Conservation (phyloP, 805 yeast genomes). For the Candida schatavii region DNA sequence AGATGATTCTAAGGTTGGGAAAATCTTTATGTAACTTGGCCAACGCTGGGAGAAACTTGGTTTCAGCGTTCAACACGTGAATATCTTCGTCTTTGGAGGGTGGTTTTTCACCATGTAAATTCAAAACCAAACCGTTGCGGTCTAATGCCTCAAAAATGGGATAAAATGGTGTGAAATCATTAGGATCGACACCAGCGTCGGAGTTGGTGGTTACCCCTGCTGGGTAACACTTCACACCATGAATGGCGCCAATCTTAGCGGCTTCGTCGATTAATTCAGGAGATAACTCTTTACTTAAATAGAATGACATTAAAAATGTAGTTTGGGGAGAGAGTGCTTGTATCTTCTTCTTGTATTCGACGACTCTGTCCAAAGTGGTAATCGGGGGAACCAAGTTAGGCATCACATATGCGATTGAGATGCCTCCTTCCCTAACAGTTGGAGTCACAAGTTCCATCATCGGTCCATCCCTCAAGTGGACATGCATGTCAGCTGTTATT, state of each 20-base stretch:
- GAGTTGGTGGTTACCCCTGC: conserved; percentile 99
- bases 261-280: conserved; percentile 85
- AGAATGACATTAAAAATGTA: conserved; percentile 88
- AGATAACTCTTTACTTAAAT: conserved; percentile 72
- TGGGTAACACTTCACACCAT: conserved; percentile 95
- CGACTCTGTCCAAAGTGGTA: conserved; percentile 69
- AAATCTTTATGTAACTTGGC: conserved; percentile 73
- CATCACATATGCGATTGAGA: conserved; percentile 90
- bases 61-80: conserved; percentile 92
- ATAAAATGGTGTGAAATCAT: conserved; percentile 84
- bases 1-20: conserved; percentile 80
- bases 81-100: conserved; percentile 54
- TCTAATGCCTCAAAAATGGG: conserved; percentile 91
- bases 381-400: conserved; percentile 95
- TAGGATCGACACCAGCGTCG: conserved; percentile 85
- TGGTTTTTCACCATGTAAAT: conserved; percentile 96
- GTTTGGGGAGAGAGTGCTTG: conserved; percentile 73
- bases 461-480: conserved; percentile 88
- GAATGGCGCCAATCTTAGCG: conserved; percentile 60
- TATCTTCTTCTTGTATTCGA: conserved; percentile 63
- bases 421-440: conserved; percentile 85
- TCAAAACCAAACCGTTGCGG: conserved; percentile 70
- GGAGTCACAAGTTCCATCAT: conserved; percentile 95
- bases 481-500: conserved; percentile 87
- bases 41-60: conserved; percentile 86